A percentile compares a stretch with the other conserved stretches of the same genome.
Evolutionary conservation across 257 asterid species (phyloP).

Genomic region (Petunia axillaris): DNA sequence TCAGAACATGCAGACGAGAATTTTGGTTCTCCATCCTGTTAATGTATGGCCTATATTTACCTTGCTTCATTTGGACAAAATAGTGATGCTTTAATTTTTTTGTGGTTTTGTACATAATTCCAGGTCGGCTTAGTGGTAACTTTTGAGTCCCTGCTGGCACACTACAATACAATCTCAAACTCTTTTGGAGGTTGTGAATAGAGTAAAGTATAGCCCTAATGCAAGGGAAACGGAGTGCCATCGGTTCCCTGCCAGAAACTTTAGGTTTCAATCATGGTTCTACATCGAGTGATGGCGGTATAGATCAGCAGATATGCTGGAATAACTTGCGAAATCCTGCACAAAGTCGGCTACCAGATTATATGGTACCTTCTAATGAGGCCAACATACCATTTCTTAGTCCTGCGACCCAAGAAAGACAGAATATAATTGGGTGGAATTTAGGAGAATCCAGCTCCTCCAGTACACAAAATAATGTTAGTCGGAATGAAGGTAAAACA

Average conservation of each 20-base stretch:
- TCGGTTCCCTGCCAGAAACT: conserved; percentile 70
- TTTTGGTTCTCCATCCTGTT: not conserved
- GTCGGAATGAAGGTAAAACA: conserved; percentile 48
- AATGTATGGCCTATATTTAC: not conserved
- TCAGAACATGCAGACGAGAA: not conserved
- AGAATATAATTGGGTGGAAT: conserved; percentile 52
- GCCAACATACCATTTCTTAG: conserved; percentile 41
- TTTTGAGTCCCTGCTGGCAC: conserved; percentile 1
- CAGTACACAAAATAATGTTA: conserved; percentile 41
- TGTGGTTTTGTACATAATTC: conserved; percentile 23
- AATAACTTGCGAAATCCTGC: conserved; percentile 56
- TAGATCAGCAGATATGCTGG: conserved; percentile 78
- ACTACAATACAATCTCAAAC: conserved; percentile 20
- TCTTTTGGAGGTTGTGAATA: conserved; percentile 28
- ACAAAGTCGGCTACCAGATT: conserved; percentile 52
- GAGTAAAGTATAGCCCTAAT: conserved; percentile 49
- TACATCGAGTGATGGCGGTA: conserved; percentile 54
- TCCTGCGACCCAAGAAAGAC: conserved; percentile 49
- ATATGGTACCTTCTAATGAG: conserved; percentile 48
- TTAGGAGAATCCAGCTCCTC: conserved; percentile 77
- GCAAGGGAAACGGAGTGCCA: conserved; percentile 82
- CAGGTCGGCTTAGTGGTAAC: conserved; percentile 51
- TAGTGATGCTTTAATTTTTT: not conserved
- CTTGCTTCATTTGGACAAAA: not conserved
- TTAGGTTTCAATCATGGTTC: conserved; percentile 70